Evolutionary conservation across 2,329 filamentous ascomycete genomes (phyloP).

Genomic region (Neonectria magnoliae): DNA sequence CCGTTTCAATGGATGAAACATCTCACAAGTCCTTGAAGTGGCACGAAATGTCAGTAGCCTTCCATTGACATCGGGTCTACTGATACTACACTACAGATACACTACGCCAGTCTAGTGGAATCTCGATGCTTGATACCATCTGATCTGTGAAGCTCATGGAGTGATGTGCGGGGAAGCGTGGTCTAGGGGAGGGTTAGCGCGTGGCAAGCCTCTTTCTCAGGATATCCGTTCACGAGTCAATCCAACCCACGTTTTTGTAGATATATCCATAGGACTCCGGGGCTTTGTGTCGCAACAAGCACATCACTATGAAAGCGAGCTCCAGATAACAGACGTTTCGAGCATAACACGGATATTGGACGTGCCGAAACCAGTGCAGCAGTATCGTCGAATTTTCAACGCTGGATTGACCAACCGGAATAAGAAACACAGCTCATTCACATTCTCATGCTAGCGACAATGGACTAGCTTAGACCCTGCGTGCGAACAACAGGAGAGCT

Average conservation of each 20-base stretch:
- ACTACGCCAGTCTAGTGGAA: not conserved
- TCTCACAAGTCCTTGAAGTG: no score
- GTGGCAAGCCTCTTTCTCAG: no score
- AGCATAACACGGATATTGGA: no score
- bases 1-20: no score
- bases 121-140: not conserved
- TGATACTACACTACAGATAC: not conserved
- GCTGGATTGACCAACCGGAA: not conserved
- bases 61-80: not conserved
- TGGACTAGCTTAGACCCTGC: slow-evolving; percentile 19
- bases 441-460: slow-evolving; percentile 19
- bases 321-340: no score
- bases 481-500: slow-evolving; percentile 27
- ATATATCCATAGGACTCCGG: no score
- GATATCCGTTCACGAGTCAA: no score
- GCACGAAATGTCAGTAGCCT: not conserved
- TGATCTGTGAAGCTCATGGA: not conserved
- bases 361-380: no score
- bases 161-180: not conserved
- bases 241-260: no score
- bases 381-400: not conserved
- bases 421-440: slow-evolving; percentile 25
- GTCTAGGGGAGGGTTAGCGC: no score
- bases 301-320: no score
- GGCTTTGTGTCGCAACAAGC: no score